Conservation (phyloP, 352 stramenopile genomes). For the Peronospora farinosa region DNA sequence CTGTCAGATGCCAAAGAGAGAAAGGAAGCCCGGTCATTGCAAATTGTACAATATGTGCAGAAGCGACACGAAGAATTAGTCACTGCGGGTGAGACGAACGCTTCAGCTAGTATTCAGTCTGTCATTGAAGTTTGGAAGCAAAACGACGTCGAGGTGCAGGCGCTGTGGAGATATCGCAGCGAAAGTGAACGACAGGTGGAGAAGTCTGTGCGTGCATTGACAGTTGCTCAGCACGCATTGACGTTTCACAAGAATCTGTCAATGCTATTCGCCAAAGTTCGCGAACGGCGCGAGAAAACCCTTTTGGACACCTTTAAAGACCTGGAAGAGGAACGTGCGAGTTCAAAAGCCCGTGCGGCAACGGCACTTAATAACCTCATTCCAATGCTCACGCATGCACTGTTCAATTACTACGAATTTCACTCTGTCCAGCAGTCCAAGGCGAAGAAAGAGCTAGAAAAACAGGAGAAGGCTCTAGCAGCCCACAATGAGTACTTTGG, state of each 20-base stretch:
- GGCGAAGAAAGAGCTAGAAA: slow-evolving; percentile 39
- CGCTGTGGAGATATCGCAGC: slow-evolving; percentile 22
- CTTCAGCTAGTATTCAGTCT: slow-evolving; percentile 31
- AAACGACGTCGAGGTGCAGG: slow-evolving; percentile 31
- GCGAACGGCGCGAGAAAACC: slow-evolving; percentile 23
- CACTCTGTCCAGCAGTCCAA: slow-evolving; percentile 46
- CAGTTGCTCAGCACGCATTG: slow-evolving; percentile 24
- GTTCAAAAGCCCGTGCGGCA: slow-evolving; percentile 27
- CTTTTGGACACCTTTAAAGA: slow-evolving; percentile 19
- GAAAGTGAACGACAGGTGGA: slow-evolving; percentile 26
- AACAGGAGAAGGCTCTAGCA: slow-evolving; percentile 40
- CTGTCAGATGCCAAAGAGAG: slow-evolving; percentile 24
- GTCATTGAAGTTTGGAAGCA: slow-evolving; percentile 30
- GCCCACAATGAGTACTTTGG: slow-evolving; percentile 56
- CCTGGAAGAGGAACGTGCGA: slow-evolving; percentile 22
- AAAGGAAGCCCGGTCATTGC: slow-evolving; percentile 25
- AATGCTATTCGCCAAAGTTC: slow-evolving; percentile 32
- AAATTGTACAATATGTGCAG: slow-evolving; percentile 32
- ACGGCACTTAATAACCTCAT: slow-evolving; percentile 37
- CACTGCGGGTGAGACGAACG: slow-evolving; percentile 23
- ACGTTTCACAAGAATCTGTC: slow-evolving; percentile 30
- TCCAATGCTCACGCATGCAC: slow-evolving; percentile 35
- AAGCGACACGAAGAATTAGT: slow-evolving; percentile 32
- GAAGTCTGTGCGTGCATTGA: slow-evolving; percentile 8
- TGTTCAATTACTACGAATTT: slow-evolving; percentile 56